Evolutionary conservation across 768 basidiomycete genomes (phyloP).

Genomic region (Naganishia randhawae): DNA sequence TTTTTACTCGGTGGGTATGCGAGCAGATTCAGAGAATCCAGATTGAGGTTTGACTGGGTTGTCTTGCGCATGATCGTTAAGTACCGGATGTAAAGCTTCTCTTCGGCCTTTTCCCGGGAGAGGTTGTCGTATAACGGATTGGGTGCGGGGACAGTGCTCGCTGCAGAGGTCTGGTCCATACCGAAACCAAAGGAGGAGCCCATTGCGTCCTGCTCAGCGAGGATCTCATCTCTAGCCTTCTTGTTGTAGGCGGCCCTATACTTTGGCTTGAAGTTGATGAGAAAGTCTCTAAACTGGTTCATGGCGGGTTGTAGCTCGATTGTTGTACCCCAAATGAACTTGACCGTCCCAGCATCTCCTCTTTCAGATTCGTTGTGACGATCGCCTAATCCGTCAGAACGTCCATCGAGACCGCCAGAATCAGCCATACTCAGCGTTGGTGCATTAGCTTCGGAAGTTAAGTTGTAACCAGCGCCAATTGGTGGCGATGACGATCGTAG

Average conservation of each 20-base stretch:
- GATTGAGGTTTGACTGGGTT: slow-evolving; percentile 86
- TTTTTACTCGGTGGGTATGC: slow-evolving; percentile 82
- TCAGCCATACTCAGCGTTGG: slow-evolving; percentile 43
- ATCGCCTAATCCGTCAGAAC: slow-evolving; percentile 19
- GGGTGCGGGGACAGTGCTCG: slow-evolving; percentile 35
- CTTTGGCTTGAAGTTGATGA: slow-evolving; percentile 88
- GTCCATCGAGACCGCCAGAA: slow-evolving; percentile 56
- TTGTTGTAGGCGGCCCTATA: slow-evolving; percentile 71
- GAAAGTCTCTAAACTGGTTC: slow-evolving; percentile 80
- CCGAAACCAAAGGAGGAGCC: slow-evolving; percentile 24
- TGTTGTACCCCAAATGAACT: slow-evolving; percentile 94
- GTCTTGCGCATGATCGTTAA: slow-evolving; percentile 81
- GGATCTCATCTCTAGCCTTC: slow-evolving; percentile 52
- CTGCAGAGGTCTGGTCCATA: slow-evolving; percentile 29
- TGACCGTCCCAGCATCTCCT: slow-evolving; percentile 74
- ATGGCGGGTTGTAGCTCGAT: slow-evolving; percentile 88
- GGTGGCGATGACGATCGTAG: slow-evolving; percentile 28
- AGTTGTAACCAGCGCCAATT: slow-evolving; percentile 32
- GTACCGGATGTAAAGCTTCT: slow-evolving; percentile 68
- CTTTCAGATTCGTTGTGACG: slow-evolving; percentile 25
- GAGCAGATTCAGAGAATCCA: slow-evolving; percentile 79
- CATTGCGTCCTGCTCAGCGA: slow-evolving; percentile 38
- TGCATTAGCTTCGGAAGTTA: slow-evolving; percentile 23
- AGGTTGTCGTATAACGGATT: slow-evolving; percentile 48
- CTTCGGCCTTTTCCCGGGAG: slow-evolving; percentile 38